Percentiles rank a stretch among this genome's conserved stretches.
Conservation (phyloP, 768 basidiomycete species). For the Polyporus arcularius region DNA sequence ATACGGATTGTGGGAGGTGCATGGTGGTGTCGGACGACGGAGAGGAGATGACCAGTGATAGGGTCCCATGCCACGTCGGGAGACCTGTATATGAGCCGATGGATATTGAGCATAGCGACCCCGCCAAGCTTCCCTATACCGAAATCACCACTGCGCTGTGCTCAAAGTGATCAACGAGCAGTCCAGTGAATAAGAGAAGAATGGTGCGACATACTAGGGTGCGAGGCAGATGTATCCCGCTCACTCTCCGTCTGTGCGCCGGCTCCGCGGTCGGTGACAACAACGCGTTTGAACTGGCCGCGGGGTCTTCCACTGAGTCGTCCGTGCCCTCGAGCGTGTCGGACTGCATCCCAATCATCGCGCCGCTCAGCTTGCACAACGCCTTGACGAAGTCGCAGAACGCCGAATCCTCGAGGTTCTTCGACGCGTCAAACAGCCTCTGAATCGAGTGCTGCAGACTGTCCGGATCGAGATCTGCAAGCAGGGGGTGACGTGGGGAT, state of each 20-base stretch:
- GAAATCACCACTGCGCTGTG: constrained; percentile 89
- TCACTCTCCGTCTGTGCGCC: constrained; percentile 70
- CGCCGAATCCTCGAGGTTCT: constrained; percentile 78
- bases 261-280: constrained; percentile 43
- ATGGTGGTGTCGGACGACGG: constrained; percentile 64
- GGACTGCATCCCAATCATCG: constrained; percentile 91
- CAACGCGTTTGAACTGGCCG: constrained; percentile 22
- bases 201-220: constrained; percentile 58
- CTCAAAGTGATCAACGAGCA: not conserved
- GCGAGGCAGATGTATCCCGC: constrained; percentile 84
- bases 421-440: constrained; percentile 83
- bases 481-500: constrained; percentile 54
- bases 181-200: not conserved
- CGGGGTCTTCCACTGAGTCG: constrained; percentile 44
- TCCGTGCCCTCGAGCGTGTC: constrained; percentile 35
- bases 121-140: constrained; percentile 86
- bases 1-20: constrained; percentile 80
- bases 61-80: constrained; percentile 85
- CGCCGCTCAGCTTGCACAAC: constrained; percentile 81
- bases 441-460: constrained; percentile 75
- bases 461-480: constrained; percentile 76
- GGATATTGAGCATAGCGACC: constrained; percentile 80
- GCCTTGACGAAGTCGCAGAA: constrained; percentile 79
- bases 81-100: constrained; percentile 82
- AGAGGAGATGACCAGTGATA: constrained; percentile 78